phyloP scores from a whole-genome alignment of 1,284 basidiomycete species.

The Cerioporus squamosus region DNA sequence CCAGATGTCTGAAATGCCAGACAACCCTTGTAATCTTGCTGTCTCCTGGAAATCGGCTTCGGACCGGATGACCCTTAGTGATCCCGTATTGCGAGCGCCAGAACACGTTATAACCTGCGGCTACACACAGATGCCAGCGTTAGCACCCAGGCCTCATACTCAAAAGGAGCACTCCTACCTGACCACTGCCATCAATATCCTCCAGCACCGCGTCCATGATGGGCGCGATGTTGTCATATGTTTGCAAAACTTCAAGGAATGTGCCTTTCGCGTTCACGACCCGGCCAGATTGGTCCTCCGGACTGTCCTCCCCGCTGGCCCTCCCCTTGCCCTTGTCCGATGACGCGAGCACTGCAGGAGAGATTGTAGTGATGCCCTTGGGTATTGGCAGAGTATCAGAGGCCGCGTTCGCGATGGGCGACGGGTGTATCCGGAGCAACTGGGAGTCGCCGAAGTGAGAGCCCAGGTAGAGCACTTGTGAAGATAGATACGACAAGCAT shows the following conservation, averaged over 20 bases:
- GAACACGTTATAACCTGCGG: slow-evolving; percentile 89
- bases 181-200: slow-evolving; percentile 75
- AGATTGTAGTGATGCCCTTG: slow-evolving; percentile 44
- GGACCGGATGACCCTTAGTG: slow-evolving; percentile 81
- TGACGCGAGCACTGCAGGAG: slow-evolving; percentile 30
- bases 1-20: slow-evolving; percentile 68
- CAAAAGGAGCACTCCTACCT: slow-evolving; percentile 46
- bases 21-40: slow-evolving; percentile 63
- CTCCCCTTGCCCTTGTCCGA: slow-evolving; percentile 24
- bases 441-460: slow-evolving; percentile 87
- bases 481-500: slow-evolving; percentile 77
- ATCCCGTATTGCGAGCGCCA: slow-evolving; percentile 82
- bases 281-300: slow-evolving; percentile 39
- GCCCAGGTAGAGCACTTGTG: slow-evolving; percentile 78
- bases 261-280: slow-evolving; percentile 55
- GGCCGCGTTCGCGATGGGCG: slow-evolving; percentile 47
- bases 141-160: not conserved
- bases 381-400: slow-evolving; percentile 56
- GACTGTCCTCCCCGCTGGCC: slow-evolving; percentile 20
- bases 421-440: slow-evolving; percentile 62
- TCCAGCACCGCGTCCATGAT: slow-evolving; percentile 85
- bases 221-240: slow-evolving; percentile 85
- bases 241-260: slow-evolving; percentile 63
- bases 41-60: slow-evolving; percentile 84
- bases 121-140: slow-evolving; percentile 29